Evolutionary conservation across 2,329 filamentous ascomycete species (phyloP).

Genomic region (Paraconiothyrium sp.): DNA sequence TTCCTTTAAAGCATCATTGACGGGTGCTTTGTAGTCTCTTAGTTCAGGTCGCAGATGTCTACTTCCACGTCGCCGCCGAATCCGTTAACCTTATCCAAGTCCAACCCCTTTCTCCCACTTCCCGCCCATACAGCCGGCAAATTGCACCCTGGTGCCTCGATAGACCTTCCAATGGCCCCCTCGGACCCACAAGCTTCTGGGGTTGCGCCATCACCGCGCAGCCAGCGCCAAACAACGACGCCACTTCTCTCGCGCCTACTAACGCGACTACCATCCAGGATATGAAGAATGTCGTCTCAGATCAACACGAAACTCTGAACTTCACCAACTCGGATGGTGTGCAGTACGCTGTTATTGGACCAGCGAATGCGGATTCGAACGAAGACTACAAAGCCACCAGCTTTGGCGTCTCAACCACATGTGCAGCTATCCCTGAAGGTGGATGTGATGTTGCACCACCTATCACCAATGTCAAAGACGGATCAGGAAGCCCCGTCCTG

Average conservation of each 20-base stretch:
- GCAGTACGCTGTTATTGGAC: slow-evolving; percentile 22
- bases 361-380: slow-evolving; percentile 11
- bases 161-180: slow-evolving; percentile 13
- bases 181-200: slow-evolving; percentile 20
- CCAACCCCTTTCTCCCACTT: background rate
- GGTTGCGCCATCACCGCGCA: slow-evolving; percentile 21
- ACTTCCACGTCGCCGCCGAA: slow-evolving; percentile 25
- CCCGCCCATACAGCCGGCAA: slow-evolving; percentile 17
- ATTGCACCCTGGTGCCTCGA: slow-evolving; percentile 27
- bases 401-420: slow-evolving; percentile 26
- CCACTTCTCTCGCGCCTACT: slow-evolving; percentile 13
- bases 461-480: slow-evolving; percentile 8
- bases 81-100: slow-evolving; percentile 19
- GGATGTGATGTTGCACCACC: slow-evolving; percentile 15
- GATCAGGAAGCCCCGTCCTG: slow-evolving; percentile 9
- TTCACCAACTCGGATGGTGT: slow-evolving; percentile 20
- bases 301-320: slow-evolving; percentile 18
- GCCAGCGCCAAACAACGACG: slow-evolving; percentile 8
- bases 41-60: slow-evolving; percentile 26
- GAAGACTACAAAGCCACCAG: slow-evolving; percentile 24
- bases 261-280: slow-evolving; percentile 22
- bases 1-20: background rate
- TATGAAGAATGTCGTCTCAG: slow-evolving; percentile 13
- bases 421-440: slow-evolving; percentile 19
- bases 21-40: slow-evolving; percentile 19